phyloP scores from a whole-genome alignment of 805 yeast genomes.

The Teunomyces lycoperdinae region DNA sequence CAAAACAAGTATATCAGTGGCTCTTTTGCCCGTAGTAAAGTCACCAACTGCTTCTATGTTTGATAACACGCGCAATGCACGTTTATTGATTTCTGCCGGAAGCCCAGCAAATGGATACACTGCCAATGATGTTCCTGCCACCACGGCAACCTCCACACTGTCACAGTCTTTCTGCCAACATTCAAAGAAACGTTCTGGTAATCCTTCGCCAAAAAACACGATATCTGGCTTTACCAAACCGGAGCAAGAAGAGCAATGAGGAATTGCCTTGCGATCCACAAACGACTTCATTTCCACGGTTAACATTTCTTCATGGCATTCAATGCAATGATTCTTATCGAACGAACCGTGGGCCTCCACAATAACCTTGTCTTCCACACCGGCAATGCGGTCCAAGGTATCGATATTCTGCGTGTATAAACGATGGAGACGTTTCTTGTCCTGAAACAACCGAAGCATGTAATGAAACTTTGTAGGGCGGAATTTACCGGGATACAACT shows the following conservation, averaged over 20 bases:
- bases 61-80: constrained; percentile 58
- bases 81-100: constrained; percentile 59
- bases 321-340: constrained; percentile 78
- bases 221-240: constrained; percentile 91
- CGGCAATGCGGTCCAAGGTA: constrained; percentile 84
- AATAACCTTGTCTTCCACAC: constrained; percentile 58
- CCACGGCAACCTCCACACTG: constrained; percentile 66
- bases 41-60: constrained; percentile 81
- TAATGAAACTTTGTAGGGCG: constrained; percentile 80
- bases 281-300: constrained; percentile 41
- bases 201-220: constrained; percentile 88
- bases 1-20: constrained; percentile 57
- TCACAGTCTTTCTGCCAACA: constrained; percentile 58
- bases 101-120: constrained; percentile 89
- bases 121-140: constrained; percentile 89
- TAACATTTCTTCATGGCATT: constrained; percentile 58
- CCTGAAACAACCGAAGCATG: constrained; percentile 65
- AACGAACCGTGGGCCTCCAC: constrained; percentile 97
- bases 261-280: constrained; percentile 40
- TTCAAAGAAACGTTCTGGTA: constrained; percentile 70
- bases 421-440: constrained; percentile 58
- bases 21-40: constrained; percentile 47
- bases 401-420: constrained; percentile 93
- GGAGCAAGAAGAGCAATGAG: constrained; percentile 59
- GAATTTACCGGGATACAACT: constrained; percentile 84